These are phyloP conservation scores for Hypericum androsaemum DNA, from an alignment of 345 rosid species.

Conservation along the genomic window DNA sequence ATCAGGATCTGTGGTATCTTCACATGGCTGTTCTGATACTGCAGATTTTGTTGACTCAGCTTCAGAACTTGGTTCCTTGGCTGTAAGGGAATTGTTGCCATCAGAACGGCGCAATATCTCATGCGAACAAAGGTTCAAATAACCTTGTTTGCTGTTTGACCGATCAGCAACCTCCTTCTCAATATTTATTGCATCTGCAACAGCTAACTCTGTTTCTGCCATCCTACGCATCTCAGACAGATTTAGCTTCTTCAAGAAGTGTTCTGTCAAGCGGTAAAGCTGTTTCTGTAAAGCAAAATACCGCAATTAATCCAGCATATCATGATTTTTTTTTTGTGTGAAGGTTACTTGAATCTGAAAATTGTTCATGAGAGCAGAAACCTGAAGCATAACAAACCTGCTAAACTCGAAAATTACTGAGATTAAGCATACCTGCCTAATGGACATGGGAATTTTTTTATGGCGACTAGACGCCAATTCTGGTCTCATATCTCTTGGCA, in stretches of 20 bases:
- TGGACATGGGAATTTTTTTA: conserved; percentile 70
- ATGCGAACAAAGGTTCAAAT: conserved; percentile 89
- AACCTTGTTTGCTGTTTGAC: conserved; percentile 79
- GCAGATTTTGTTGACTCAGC: conserved; percentile 19
- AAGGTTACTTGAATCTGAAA: background rate
- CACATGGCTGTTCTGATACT: conserved; percentile 27
- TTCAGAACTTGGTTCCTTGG: conserved; percentile 31
- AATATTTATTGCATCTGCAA: conserved; percentile 91
- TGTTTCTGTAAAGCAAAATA: conserved; percentile 52
- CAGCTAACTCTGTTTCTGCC: conserved; percentile 90
- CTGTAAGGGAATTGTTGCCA: conserved; percentile 19
- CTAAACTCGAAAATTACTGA: background rate
- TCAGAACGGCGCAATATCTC: conserved; percentile 53
- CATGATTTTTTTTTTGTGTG: background rate
- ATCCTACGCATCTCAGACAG: conserved; percentile 51
- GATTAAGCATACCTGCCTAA: conserved; percentile 64
- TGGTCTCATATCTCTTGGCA: conserved; percentile 83
- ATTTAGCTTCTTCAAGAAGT: conserved; percentile 65
- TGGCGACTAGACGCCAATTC: conserved; percentile 56
- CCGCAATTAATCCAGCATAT: conserved; percentile 2
- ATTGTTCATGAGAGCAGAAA: background rate
- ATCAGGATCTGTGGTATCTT: conserved; percentile 34
- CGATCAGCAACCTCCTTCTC: conserved; percentile 73
- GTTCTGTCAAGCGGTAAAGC: conserved; percentile 76
- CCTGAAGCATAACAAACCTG: background rate